Conservation (phyloP, 257 asterid genomes). For the Fraxinus anomala region DNA sequence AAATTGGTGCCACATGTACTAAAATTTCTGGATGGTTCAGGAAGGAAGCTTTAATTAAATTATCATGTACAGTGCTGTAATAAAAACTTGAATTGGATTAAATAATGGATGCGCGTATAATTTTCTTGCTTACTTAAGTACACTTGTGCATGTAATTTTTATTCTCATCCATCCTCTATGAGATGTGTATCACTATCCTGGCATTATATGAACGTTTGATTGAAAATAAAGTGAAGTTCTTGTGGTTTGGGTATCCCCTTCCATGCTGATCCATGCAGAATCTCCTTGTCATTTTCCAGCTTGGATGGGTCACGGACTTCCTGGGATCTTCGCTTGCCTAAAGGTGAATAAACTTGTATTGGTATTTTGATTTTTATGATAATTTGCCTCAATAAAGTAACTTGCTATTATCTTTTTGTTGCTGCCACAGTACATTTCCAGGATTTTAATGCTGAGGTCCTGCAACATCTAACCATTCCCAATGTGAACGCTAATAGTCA, state of each 20-base stretch:
- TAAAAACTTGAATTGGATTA: neutral
- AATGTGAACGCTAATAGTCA: constrained; percentile 68
- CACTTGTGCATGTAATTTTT: neutral
- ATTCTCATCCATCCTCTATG: neutral
- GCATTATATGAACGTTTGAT: neutral
- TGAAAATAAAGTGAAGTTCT: neutral
- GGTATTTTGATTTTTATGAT: constrained; percentile 8
- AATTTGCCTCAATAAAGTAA: constrained; percentile 8
- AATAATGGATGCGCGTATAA: neutral
- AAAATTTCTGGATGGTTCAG: no score
- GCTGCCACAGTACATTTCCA: constrained; percentile 79
- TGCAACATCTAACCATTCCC: constrained; percentile 79
- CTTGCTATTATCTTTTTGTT: constrained; percentile 13
- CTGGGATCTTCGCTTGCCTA: constrained; percentile 79
- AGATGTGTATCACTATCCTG: neutral
- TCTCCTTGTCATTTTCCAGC: constrained; percentile 50
- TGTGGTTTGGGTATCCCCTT: constrained; percentile 5
- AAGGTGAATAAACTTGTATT: constrained; percentile 46
- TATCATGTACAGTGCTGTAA: no score
- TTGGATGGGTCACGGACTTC: constrained; percentile 99
- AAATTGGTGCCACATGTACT: no score
- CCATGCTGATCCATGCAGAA: constrained; percentile 11
- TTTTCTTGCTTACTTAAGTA: neutral
- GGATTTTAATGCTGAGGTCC: constrained; percentile 93
- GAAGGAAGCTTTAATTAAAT: no score